A percentile compares a stretch with the other conserved stretches of the same genome.
Evolutionary conservation across 495 filamentous ascomycete species (phyloP).

Genomic region (Aspergillus mulundensis): DNA sequence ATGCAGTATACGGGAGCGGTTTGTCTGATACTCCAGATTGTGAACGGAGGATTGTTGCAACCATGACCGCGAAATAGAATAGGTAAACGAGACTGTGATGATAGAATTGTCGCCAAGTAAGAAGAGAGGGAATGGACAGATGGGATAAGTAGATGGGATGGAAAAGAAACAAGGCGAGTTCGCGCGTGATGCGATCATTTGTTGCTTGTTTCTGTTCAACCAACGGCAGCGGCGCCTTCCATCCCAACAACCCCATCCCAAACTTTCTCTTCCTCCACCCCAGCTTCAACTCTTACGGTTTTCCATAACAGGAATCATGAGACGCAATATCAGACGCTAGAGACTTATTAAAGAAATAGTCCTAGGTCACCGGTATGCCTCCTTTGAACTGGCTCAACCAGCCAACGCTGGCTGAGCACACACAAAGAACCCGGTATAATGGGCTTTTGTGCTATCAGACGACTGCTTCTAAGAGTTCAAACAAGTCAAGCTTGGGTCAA

Average conservation of each 20-base stretch:
- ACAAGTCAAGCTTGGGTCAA: not conserved
- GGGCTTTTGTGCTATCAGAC: not conserved
- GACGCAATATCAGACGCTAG: not conserved
- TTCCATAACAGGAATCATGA: not conserved
- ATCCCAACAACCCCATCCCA: not conserved
- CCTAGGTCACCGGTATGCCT: not conserved
- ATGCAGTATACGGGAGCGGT: conserved; percentile 50
- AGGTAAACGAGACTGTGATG: not conserved
- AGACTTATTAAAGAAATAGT: not conserved
- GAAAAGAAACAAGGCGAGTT: not conserved
- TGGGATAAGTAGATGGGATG: not conserved
- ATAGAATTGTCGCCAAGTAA: not conserved
- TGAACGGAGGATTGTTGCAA: not conserved
- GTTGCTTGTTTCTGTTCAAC: not conserved
- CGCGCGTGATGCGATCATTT: not conserved
- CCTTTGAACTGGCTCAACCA: not conserved
- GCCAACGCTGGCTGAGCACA: not conserved
- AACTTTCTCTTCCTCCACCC: not conserved
- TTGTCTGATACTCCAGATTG: not conserved
- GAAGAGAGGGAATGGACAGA: not conserved
- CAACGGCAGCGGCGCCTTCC: not conserved
- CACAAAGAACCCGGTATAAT: not conserved
- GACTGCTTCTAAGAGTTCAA: not conserved
- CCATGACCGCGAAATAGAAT: not conserved
- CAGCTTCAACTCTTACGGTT: not conserved